Evolutionary conservation across 345 rosid species (phyloP), one percentile per base, ranked within the genome.

Genomic region (Microthlaspi erraticum): DNA sequence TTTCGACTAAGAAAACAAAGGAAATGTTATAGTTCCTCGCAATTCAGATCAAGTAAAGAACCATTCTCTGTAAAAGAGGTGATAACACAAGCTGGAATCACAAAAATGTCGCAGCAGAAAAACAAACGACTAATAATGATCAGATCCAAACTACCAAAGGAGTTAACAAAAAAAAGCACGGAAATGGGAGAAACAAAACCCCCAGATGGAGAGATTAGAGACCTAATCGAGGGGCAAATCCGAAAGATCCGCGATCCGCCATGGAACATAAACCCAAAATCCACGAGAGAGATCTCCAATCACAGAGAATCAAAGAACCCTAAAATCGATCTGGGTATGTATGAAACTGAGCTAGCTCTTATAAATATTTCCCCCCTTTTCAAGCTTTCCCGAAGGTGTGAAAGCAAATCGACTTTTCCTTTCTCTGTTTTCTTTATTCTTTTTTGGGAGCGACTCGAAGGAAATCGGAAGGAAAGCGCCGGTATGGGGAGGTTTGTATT

Each of bases 241-340:
- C 81, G 67, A 73, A 81, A 48, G 87, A 77, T 56, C 78, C 78
- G 16, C 78, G 87, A 81, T 81, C 87, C 64, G 84, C 83, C 84
- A 83, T 83, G 71, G 74, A 54, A 77, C 41, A 57, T 18, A 68
- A 64, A 65, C 48, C 46, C 60, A 29, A 62, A 70, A 60, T 39
- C 41, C 12, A 63, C 53, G 16, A 55, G 71, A 55, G 71, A 76
- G 73, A 76, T 76, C 60, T 65, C 39, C 49, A 67, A 67, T 67
- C 74, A 62, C 50, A 60, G 63, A 52, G 44, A 52, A 34, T 43
- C 74, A 61, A 75, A 18, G 19, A 75, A 69, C 70, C 75, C 74
- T 32, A 54, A 54, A 45, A 53, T 57, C 75, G 75, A 75, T 75
- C 73, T 61, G 19, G 11, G 49, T 54, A 53, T 29, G 64, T 26